phyloP scores from a whole-genome alignment of 225 moss, liverwort and hornwort species.

The Physcomitrium patens region DNA sequence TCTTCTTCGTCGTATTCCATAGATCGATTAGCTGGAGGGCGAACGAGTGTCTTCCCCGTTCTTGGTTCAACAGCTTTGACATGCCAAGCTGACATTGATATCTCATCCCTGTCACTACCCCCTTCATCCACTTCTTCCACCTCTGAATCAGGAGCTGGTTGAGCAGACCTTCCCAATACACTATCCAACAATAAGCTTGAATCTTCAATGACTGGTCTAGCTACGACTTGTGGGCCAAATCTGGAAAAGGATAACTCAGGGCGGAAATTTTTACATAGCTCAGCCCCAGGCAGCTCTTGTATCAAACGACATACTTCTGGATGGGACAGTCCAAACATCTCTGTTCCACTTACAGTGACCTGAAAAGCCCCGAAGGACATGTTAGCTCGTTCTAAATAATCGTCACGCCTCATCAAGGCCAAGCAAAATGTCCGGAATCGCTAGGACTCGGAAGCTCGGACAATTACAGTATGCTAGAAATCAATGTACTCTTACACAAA shows the following conservation, averaged over 20 bases:
- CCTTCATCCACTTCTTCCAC: conserved; percentile 35
- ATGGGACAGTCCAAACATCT: conserved; percentile 84
- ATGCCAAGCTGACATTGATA: conserved; percentile 50
- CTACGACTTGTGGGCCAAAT: conserved; percentile 67
- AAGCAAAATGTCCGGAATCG: conserved; percentile 2
- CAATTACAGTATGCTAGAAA: too few relatives aligned
- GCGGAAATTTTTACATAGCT: conserved; percentile 61
- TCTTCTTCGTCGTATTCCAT: conserved; percentile 52
- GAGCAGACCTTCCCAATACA: conserved; percentile 43
- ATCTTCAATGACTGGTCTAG: conserved; percentile 57
- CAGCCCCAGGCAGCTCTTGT: conserved; percentile 68
- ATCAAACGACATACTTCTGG: conserved; percentile 77
- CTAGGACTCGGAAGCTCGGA: too few relatives aligned
- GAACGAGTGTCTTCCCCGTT: conserved; percentile 54
- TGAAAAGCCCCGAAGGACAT: conserved; percentile 36
- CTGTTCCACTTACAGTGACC: conserved; percentile 72
- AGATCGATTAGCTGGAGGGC: conserved; percentile 43
- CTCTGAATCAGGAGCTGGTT: conserved; percentile 43
- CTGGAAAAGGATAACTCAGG: conserved; percentile 70
- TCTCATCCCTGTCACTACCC: conserved; percentile 52
- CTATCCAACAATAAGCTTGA: conserved; percentile 37
- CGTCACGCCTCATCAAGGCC: background rate
- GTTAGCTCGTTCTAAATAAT: conserved; percentile 27
- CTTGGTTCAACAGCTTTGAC: conserved; percentile 55
- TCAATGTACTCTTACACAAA: background rate